These are phyloP conservation scores for Cotoneaster glaucophyllus DNA, from an alignment of 306 rosid species.

Conservation along the genomic window DNA sequence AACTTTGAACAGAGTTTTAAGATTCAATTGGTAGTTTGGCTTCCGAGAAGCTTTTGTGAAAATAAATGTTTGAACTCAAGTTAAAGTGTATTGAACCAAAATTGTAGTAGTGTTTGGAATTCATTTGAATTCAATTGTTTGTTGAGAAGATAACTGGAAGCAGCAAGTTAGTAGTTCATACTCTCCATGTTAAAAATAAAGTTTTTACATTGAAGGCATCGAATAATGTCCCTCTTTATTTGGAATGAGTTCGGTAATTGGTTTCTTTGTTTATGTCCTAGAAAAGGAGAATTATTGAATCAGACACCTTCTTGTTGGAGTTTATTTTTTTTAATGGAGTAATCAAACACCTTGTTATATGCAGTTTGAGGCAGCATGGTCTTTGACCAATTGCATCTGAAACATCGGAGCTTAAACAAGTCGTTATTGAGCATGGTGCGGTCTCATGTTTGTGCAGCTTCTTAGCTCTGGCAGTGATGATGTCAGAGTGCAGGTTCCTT, in stretches of 20 bases:
- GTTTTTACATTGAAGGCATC: not conserved
- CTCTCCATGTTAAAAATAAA: too few species aligned
- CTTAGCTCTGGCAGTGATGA: slow-evolving; percentile 49
- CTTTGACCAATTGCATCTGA: slow-evolving; percentile 61
- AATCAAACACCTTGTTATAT: slow-evolving; percentile 9
- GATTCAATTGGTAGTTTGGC: not conserved
- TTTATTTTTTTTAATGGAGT: slow-evolving; percentile 23
- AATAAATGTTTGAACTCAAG: not conserved
- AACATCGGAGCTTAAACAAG: slow-evolving; percentile 52
- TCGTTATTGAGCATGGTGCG: slow-evolving; percentile 57
- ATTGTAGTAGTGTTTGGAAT: not conserved
- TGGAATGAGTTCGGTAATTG: not conserved
- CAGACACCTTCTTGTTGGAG: too few species aligned
- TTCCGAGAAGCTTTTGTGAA: not conserved
- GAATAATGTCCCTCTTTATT: not conserved
- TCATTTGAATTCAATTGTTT: too few species aligned
- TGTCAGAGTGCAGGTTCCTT: slow-evolving; percentile 60
- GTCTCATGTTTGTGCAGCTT: slow-evolving; percentile 52
- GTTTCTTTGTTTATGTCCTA: not conserved
- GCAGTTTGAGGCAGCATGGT: slow-evolving; percentile 80
- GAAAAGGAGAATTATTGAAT: not conserved
- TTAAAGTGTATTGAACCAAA: not conserved
- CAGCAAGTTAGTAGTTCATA: not conserved
- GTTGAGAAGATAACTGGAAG: not conserved
- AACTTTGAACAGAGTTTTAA: not conserved